A percentile compares a stretch with the other conserved stretches of the same genome.
Conservation (phyloP, 2,329 filamentous ascomycete species). For the Monilinia laxa region DNA sequence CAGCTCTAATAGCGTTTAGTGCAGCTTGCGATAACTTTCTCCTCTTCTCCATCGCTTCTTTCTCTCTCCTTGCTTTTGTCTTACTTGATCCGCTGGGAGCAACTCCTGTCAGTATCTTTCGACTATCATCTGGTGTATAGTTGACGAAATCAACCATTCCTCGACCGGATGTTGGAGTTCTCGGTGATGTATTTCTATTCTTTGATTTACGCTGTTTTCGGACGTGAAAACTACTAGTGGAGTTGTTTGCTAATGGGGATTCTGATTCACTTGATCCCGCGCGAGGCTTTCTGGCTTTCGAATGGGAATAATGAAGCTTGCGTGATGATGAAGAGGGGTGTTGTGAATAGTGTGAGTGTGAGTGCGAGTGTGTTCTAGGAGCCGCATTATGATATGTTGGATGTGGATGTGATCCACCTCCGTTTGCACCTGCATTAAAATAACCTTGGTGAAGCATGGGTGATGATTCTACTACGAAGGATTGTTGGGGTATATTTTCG, state of each 20-base stretch:
- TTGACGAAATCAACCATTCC: constrained; percentile 72
- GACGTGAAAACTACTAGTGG: constrained; percentile 29
- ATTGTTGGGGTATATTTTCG: constrained; percentile 27
- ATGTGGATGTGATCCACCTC: constrained; percentile 18
- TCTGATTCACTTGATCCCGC: constrained; percentile 28
- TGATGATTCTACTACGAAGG: constrained; percentile 31
- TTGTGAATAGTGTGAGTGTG: constrained; percentile 23
- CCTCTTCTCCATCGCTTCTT: constrained; percentile 78
- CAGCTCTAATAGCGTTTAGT: constrained; percentile 65
- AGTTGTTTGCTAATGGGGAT: constrained; percentile 24
- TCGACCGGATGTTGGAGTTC: constrained; percentile 41
- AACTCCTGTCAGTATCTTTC: constrained; percentile 81
- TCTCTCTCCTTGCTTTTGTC: constrained; percentile 89
- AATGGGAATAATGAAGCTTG: constrained; percentile 18
- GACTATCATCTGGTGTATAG: constrained; percentile 78
- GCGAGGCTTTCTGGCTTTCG: constrained; percentile 19
- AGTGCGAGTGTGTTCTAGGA: constrained; percentile 21
- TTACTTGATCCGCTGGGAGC: constrained; percentile 89
- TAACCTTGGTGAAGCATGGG: constrained; percentile 30
- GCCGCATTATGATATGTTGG: constrained; percentile 16
- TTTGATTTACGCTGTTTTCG: constrained; percentile 34
- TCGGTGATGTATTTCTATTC: constrained; percentile 39
- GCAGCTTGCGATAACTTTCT: constrained; percentile 67
- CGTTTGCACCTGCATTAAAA: constrained; percentile 15
- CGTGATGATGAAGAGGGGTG: constrained; percentile 15